Evolutionary conservation across 768 basidiomycete genomes (phyloP).

Genomic region (Trametes meyenii): DNA sequence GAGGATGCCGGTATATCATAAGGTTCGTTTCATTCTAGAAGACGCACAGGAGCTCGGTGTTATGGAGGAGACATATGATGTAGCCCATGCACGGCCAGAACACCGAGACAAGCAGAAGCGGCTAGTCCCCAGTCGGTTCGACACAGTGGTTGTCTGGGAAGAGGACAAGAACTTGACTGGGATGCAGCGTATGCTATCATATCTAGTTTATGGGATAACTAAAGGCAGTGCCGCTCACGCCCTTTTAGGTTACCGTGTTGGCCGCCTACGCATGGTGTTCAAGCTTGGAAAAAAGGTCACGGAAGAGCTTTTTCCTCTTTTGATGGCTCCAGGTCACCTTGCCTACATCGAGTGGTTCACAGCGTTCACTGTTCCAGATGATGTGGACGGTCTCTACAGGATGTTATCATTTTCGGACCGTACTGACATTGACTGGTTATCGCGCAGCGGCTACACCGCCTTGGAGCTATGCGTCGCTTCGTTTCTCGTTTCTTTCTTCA

Average conservation of each 20-base stretch:
- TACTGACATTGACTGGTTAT: no score
- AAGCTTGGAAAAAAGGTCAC: slow-evolving; percentile 14
- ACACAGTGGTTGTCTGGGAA: slow-evolving; percentile 36
- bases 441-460: no score
- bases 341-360: slow-evolving; percentile 39
- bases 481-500: no score
- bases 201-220: no score
- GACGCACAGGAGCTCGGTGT: slow-evolving; percentile 21
- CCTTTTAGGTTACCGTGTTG: slow-evolving; percentile 35
- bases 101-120: slow-evolving; percentile 21
- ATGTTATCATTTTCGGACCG: neutral
- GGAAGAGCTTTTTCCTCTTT: slow-evolving; percentile 2
- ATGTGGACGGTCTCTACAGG: slow-evolving; percentile 32
- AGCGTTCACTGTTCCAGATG: slow-evolving; percentile 24
- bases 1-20: no score
- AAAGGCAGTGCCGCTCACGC: no score
- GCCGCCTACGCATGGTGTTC: slow-evolving; percentile 31
- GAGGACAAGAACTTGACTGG: slow-evolving; percentile 2
- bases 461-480: no score
- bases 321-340: slow-evolving; percentile 22
- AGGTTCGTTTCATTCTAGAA: slow-evolving; percentile 24
- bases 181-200: slow-evolving; percentile 25
- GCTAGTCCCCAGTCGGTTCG: slow-evolving; percentile 34
- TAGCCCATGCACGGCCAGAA: slow-evolving; percentile 28
- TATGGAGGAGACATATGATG: slow-evolving; percentile 35